Percentiles rank a stretch among this genome's conserved stretches.
Evolutionary conservation across 768 basidiomycete genomes (phyloP).

Genomic region (Ramaria rubella): DNA sequence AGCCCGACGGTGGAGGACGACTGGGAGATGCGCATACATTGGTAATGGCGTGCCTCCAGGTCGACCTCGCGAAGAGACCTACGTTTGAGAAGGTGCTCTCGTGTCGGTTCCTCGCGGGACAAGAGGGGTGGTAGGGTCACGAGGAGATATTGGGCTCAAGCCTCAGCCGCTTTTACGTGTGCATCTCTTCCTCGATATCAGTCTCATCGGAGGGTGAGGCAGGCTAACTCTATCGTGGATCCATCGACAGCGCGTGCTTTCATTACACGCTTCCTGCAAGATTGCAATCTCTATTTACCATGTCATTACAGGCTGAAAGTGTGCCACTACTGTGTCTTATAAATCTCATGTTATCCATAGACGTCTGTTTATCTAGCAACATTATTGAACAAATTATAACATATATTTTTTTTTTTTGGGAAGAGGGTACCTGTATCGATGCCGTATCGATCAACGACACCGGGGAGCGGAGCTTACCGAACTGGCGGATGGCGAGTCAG

Average conservation of each 20-base stretch:
- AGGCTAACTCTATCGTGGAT: background rate
- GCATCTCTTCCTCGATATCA: background rate
- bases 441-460: background rate
- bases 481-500: background rate
- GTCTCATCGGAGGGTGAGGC: background rate
- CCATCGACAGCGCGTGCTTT: background rate
- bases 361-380: background rate
- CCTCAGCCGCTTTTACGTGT: background rate
- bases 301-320: background rate
- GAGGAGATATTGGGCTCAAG: conserved; percentile 6
- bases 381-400: background rate
- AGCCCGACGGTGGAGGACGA: conserved; percentile 75
- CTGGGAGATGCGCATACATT: conserved; percentile 81
- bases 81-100: conserved; percentile 78
- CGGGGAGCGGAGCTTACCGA: conserved; percentile 10
- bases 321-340: background rate
- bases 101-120: conserved; percentile 74
- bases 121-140: conserved; percentile 58
- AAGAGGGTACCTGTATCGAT: background rate
- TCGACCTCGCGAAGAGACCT: conserved; percentile 73
- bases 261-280: too few relatives aligned
- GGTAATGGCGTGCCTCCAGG: conserved; percentile 75
- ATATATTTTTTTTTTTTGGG: background rate
- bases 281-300: background rate
- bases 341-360: background rate